Conservation (phyloP, 129 eudicot genomes). For the Ambrosia artemisiifolia region DNA sequence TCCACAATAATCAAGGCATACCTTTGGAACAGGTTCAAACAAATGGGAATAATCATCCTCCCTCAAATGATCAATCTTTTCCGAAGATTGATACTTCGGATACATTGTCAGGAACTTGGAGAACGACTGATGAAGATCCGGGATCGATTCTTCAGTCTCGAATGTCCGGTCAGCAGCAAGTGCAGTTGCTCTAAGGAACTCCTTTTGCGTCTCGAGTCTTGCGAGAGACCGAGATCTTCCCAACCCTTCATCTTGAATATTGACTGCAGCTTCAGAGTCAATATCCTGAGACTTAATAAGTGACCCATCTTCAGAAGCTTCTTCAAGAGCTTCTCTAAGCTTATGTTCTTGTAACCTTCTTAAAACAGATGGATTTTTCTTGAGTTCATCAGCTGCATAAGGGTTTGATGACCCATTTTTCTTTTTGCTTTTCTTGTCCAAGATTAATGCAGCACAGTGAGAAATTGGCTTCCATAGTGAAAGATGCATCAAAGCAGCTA, state of each 20-base stretch:
- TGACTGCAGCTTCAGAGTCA: conserved; percentile 50
- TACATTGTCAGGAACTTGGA: conserved; percentile 92
- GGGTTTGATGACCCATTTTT: conserved; percentile 59
- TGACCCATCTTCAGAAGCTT: conserved; percentile 99
- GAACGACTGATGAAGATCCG: conserved; percentile 66
- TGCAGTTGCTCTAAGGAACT: conserved; percentile 88
- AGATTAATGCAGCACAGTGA: conserved; percentile 74
- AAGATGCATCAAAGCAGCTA: conserved; percentile 79
- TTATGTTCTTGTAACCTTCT: conserved; percentile 83
- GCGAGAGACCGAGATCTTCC: conserved; percentile 91
- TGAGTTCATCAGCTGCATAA: conserved; percentile 45
- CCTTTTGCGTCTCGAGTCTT: conserved; percentile 76
- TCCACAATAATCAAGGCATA: conserved; percentile 97
- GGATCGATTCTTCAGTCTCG: conserved; percentile 73
- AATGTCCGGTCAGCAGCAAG: conserved; percentile 87
- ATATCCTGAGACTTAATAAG: conserved; percentile 74
- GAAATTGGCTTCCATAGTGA: conserved; percentile 99
- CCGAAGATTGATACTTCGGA: conserved; percentile 87
- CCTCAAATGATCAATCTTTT: conserved; percentile 88
- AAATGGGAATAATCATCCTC: conserved; percentile 80
- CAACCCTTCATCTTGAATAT: conserved; percentile 64
- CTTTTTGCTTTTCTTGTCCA: conserved; percentile 84
- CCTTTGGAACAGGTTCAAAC: conserved; percentile 61
- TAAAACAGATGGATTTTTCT: conserved; percentile 65
- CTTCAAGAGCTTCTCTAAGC: conserved; percentile 96